phyloP scores from a whole-genome alignment of 768 basidiomycete species.

The Panus rudis region DNA sequence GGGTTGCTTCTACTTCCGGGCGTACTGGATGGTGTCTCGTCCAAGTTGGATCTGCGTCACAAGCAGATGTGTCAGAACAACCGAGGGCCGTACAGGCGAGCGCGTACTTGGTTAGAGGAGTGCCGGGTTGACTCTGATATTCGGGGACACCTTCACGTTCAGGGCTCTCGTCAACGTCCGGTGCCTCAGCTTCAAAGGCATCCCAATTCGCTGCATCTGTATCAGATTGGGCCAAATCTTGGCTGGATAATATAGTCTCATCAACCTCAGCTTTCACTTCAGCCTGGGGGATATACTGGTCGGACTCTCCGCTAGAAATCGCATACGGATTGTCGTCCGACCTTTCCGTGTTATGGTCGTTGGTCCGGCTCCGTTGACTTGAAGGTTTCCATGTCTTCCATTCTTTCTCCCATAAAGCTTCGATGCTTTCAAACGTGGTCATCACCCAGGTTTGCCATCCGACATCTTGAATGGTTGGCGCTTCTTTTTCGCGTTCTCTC shows the following conservation, averaged over 20 bases:
- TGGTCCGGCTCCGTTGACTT: constrained; percentile 4
- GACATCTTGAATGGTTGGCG: constrained; percentile 18
- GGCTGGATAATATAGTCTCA: constrained; percentile 41
- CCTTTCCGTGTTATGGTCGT: constrained; percentile 3
- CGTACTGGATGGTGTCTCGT: too few species aligned
- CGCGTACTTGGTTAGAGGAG: too few species aligned
- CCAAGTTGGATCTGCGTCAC: too few species aligned
- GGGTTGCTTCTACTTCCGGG: too few species aligned
- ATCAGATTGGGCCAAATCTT: too few species aligned
- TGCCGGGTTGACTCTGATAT: constrained; percentile 24
- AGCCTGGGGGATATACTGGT: not conserved
- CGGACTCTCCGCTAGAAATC: not conserved
- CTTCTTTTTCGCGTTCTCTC: constrained; percentile 29
- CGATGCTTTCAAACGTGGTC: constrained; percentile 86
- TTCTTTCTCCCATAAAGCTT: constrained; percentile 73
- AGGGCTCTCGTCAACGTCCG: constrained; percentile 23
- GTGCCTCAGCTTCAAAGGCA: constrained; percentile 19
- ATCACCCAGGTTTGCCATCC: constrained; percentile 72
- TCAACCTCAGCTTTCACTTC: constrained; percentile 44
- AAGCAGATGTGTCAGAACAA: too few species aligned
- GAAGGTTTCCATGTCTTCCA: constrained; percentile 53
- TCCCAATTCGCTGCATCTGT: too few species aligned
- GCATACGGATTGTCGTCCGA: constrained; percentile 17
- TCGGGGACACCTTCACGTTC: constrained; percentile 29
- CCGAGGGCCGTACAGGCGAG: too few species aligned